A percentile compares a stretch with the other conserved stretches of the same genome.
phyloP scores from a whole-genome alignment of 139 green algal species.

The Tetradesmus lagerheimii region DNA sequence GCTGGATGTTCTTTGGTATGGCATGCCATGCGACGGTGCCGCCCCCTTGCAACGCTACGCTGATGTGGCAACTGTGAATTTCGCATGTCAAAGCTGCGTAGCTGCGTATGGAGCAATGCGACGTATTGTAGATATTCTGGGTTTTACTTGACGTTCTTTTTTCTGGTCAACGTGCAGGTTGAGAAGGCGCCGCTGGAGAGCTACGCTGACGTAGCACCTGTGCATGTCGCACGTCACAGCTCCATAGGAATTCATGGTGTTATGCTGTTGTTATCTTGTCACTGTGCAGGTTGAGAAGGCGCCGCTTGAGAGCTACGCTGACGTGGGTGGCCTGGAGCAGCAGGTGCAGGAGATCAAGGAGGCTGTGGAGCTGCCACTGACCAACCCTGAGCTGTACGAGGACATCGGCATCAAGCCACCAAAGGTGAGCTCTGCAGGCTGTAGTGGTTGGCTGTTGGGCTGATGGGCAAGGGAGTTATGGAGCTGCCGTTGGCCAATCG shows the following conservation, averaged over 20 bases:
- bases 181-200: conserved; percentile 98
- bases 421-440: conserved; percentile 74
- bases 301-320: conserved; percentile 96
- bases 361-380: conserved; percentile 99
- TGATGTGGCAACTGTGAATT: too few relatives aligned
- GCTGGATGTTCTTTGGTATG: too few relatives aligned
- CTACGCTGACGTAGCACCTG: conserved; percentile 96
- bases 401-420: conserved; percentile 99
- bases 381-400: conserved; percentile 99
- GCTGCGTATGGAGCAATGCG: too few relatives aligned
- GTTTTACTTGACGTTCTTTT: too few relatives aligned
- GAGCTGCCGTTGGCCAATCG: too few relatives aligned
- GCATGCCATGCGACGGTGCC: too few relatives aligned
- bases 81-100: too few relatives aligned
- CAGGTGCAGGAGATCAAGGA: conserved; percentile 99
- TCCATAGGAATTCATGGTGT: too few relatives aligned
- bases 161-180: conserved; percentile 63
- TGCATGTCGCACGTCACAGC: neutral
- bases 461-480: too few relatives aligned
- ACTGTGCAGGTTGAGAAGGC: conserved; percentile 94
- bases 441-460: neutral
- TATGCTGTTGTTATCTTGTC: too few relatives aligned
- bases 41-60: too few relatives aligned
- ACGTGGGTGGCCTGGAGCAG: conserved; percentile 96
- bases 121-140: too few relatives aligned